Evolutionary conservation across 768 basidiomycete species (phyloP).

Genomic region (Lactifluus echinatus): DNA sequence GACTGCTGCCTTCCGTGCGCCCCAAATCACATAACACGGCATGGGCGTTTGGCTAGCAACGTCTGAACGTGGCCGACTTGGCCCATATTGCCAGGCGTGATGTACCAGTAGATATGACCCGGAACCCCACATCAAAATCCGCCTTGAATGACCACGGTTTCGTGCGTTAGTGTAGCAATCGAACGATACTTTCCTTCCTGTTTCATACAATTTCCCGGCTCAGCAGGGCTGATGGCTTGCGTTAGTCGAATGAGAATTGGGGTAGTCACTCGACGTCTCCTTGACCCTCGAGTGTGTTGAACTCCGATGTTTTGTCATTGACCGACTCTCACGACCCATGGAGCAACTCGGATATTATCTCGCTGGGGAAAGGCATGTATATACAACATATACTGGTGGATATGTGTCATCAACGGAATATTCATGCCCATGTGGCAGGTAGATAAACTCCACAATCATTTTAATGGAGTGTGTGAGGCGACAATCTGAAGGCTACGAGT

Average conservation of each 20-base stretch:
- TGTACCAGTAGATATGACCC: neutral
- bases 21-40: too few species aligned
- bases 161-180: neutral
- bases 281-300: neutral
- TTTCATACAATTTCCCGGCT: neutral
- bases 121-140: constrained; percentile 9
- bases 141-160: neutral
- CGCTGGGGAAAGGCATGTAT: neutral
- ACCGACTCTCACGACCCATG: neutral
- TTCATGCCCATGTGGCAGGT: neutral
- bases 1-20: too few species aligned
- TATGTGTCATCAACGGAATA: neutral
- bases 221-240: neutral
- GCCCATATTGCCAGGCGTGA: neutral
- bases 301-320: neutral
- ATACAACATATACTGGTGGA: constrained; percentile 2
- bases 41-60: neutral
- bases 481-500: neutral
- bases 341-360: neutral
- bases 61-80: neutral
- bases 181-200: neutral
- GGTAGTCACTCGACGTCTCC: neutral
- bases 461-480: neutral
- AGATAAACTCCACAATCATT: neutral
- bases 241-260: neutral